Conservation (phyloP, 139 green algal species). For the Chlamydomonas urium region DNA sequence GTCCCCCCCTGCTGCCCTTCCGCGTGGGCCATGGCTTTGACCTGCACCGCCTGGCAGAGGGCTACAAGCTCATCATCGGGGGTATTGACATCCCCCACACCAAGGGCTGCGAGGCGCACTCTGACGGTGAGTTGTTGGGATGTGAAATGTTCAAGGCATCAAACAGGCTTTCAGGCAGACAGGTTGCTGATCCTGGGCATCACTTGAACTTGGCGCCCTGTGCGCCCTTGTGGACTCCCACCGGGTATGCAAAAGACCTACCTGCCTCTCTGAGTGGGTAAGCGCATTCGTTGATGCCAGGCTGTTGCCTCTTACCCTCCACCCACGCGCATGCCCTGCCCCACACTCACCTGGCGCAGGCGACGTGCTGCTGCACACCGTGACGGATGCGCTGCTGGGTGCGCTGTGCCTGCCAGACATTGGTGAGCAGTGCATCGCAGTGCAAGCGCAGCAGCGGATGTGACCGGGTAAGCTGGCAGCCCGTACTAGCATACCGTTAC, state of each 20-base stretch:
- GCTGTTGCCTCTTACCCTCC: too few species aligned
- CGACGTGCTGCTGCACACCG: constrained; percentile 93
- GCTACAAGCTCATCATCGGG: constrained; percentile 91
- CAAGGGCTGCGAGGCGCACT: constrained; percentile 94
- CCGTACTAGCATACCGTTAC: too few species aligned
- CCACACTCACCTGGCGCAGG: constrained; percentile 62
- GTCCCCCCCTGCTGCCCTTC: constrained; percentile 49
- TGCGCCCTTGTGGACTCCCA: too few species aligned
- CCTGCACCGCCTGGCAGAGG: constrained; percentile 83
- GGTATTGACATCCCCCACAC: constrained; percentile 94
- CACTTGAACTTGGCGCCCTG: too few species aligned
- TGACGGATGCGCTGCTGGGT: constrained; percentile 94
- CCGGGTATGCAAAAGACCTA: too few species aligned
- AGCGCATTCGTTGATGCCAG: too few species aligned
- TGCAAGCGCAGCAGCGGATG: neutral
- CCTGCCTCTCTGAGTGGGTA: too few species aligned
- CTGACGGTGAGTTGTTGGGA: constrained; percentile 84
- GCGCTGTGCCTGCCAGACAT: constrained; percentile 95
- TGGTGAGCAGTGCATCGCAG: constrained; percentile 55
- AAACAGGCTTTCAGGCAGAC: too few species aligned
- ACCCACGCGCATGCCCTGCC: too few species aligned
- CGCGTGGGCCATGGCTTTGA: constrained; percentile 89
- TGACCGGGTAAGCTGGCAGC: too few species aligned
- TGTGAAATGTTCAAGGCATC: too few species aligned
- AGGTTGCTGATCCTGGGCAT: too few species aligned